These are phyloP conservation scores for Dichotomopilus funicola DNA, from an alignment of 2,329 filamentous ascomycete species.

Conservation along the genomic window DNA sequence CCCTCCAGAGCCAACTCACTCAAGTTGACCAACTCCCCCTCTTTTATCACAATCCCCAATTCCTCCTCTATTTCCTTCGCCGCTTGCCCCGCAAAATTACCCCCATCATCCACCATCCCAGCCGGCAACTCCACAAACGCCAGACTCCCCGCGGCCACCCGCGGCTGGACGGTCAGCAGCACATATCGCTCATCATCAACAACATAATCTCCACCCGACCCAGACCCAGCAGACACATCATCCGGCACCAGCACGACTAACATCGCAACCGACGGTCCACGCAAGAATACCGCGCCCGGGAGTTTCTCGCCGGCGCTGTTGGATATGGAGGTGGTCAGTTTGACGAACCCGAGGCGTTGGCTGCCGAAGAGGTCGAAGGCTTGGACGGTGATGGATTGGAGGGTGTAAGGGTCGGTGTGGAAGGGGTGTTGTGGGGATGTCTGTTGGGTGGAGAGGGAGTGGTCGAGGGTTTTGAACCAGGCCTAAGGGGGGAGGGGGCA, in stretches of 20 bases:
- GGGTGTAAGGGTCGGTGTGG: slow-evolving; percentile 45
- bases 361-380: slow-evolving; percentile 47
- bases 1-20: slow-evolving; percentile 39
- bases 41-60: slow-evolving; percentile 46
- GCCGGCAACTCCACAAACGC: slow-evolving; percentile 54
- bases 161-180: slow-evolving; percentile 54
- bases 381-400: slow-evolving; percentile 46
- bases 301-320: slow-evolving; percentile 44
- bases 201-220: slow-evolving; percentile 13
- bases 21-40: slow-evolving; percentile 42
- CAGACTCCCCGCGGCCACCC: slow-evolving; percentile 49
- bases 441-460: slow-evolving; percentile 41
- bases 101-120: slow-evolving; percentile 54
- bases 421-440: slow-evolving; percentile 42
- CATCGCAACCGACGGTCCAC: slow-evolving; percentile 56
- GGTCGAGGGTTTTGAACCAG: slow-evolving; percentile 43
- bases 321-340: slow-evolving; percentile 42
- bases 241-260: slow-evolving; percentile 51
- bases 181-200: slow-evolving; percentile 46
- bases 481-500: neutral
- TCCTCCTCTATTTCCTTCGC: slow-evolving; percentile 57
- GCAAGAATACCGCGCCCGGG: slow-evolving; percentile 49
- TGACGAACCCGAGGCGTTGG: slow-evolving; percentile 48
- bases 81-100: slow-evolving; percentile 50
- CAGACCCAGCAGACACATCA: slow-evolving; percentile 27